Conservation (phyloP, 1,139 yeast genomes). For the Yamadazyma atmosphaerica region DNA sequence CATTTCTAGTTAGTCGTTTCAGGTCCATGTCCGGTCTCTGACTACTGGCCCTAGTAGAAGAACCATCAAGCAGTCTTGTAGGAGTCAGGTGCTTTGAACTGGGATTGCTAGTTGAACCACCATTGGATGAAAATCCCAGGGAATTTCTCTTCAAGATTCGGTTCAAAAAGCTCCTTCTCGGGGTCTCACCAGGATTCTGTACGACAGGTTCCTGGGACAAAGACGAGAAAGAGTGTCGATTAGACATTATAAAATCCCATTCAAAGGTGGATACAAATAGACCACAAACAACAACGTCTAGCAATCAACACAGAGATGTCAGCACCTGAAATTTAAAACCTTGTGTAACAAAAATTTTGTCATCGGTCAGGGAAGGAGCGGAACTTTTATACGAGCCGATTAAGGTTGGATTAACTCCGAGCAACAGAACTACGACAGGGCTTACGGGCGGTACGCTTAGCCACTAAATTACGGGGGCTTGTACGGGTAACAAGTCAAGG, state of each 20-base stretch:
- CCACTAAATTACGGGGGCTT: too few species aligned
- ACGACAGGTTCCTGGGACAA: background rate
- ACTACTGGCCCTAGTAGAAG: background rate
- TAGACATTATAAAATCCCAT: background rate
- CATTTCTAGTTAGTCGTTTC: background rate
- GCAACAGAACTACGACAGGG: too few species aligned
- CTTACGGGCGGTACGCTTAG: too few species aligned
- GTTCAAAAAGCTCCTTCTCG: conserved; percentile 16
- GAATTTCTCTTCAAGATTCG: conserved; percentile 15
- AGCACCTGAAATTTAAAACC: too few species aligned
- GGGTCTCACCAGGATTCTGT: conserved; percentile 1
- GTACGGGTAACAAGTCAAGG: too few species aligned
- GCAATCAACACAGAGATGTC: too few species aligned
- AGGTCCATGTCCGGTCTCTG: background rate
- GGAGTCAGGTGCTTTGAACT: background rate
- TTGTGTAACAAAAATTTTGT: too few species aligned
- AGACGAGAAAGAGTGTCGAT: background rate
- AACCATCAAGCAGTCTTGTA: background rate
- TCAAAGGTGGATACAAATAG: too few species aligned
- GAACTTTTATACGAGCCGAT: background rate
- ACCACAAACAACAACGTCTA: too few species aligned
- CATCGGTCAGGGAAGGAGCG: background rate
- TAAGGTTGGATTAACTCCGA: too few species aligned
- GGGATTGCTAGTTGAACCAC: too few species aligned
- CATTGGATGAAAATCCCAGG: too few species aligned